Conservation (phyloP, 768 basidiomycete species). For the Amanita polypyramis region DNA sequence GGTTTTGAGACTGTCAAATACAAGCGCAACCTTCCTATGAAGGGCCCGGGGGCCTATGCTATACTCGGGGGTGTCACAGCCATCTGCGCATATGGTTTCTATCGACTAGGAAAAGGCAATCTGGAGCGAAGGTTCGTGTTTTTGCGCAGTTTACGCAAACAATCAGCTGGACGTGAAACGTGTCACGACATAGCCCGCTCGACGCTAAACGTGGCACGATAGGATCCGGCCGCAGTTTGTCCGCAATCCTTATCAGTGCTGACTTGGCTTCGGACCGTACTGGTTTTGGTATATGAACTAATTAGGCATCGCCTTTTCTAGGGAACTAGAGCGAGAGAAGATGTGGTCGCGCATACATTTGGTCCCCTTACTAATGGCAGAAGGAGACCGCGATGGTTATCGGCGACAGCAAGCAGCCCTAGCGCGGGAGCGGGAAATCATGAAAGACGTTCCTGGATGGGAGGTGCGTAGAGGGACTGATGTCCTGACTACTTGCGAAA, state of each 20-base stretch:
- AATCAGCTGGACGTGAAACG: slow-evolving; percentile 63
- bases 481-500: slow-evolving; percentile 9
- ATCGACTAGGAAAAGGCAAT: slow-evolving; percentile 83
- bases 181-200: slow-evolving; percentile 50
- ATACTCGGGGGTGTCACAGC: slow-evolving; percentile 82
- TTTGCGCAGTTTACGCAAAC: slow-evolving; percentile 9
- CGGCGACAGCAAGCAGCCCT: slow-evolving; percentile 69
- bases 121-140: slow-evolving; percentile 82
- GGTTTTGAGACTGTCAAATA: slow-evolving; percentile 92
- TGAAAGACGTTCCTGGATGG: slow-evolving; percentile 92
- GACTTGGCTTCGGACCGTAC: slow-evolving; percentile 28
- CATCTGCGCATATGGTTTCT: slow-evolving; percentile 87
- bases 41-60: slow-evolving; percentile 75
- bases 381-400: slow-evolving; percentile 86
- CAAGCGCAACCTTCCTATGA: slow-evolving; percentile 89
- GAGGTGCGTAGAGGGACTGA: slow-evolving; percentile 51
- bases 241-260: slow-evolving; percentile 30
- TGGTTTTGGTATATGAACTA: slow-evolving; percentile 30
- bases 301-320: slow-evolving; percentile 33
- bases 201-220: slow-evolving; percentile 55
- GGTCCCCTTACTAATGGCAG: slow-evolving; percentile 84
- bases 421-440: slow-evolving; percentile 78
- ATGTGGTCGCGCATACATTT: slow-evolving; percentile 94
- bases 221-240: slow-evolving; percentile 50
- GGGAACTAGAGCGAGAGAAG: slow-evolving; percentile 89